Evolutionary conservation across 495 filamentous ascomycete genomes (phyloP).

Genomic region (Hypomontagnella monticulosa): DNA sequence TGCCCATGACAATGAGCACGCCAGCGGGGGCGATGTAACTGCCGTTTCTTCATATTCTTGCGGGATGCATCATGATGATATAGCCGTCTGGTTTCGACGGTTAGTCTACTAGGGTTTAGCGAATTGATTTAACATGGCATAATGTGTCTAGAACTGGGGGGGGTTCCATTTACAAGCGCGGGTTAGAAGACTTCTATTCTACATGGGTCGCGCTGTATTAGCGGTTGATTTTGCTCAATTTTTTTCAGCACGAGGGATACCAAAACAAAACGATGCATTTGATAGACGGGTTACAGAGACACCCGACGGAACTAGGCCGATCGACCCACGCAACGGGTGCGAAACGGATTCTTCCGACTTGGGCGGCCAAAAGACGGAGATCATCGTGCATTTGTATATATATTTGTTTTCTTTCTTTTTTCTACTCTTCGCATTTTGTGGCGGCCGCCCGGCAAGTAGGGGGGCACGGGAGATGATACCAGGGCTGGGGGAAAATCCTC

Average conservation of each 20-base stretch:
- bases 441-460: constrained; percentile 26
- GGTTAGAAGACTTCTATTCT: constrained; percentile 18
- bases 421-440: constrained; percentile 27
- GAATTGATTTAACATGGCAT: constrained; percentile 35
- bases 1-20: constrained; percentile 66
- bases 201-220: constrained; percentile 6
- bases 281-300: constrained; percentile 36
- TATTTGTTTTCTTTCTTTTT: constrained; percentile 36
- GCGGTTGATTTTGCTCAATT: constrained; percentile 23
- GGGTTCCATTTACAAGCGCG: constrained; percentile 34
- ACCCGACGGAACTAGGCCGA: constrained; percentile 8
- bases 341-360: constrained; percentile 5
- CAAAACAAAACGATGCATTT: constrained; percentile 38
- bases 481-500: constrained; percentile 18
- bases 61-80: constrained; percentile 24
- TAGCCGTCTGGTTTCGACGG: constrained; percentile 16
- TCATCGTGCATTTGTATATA: constrained; percentile 46
- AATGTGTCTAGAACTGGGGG: constrained; percentile 26
- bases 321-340: constrained; percentile 6
- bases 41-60: constrained; percentile 4
- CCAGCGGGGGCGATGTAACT: constrained; percentile 43
- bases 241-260: constrained; percentile 41
- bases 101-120: constrained; percentile 23
- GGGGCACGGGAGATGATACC: constrained; percentile 41
- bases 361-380: constrained; percentile 13